Base-by-base conservation (phyloP, 768 basidiomycete genomes). In the Auricularia auricula-judae region DNA sequence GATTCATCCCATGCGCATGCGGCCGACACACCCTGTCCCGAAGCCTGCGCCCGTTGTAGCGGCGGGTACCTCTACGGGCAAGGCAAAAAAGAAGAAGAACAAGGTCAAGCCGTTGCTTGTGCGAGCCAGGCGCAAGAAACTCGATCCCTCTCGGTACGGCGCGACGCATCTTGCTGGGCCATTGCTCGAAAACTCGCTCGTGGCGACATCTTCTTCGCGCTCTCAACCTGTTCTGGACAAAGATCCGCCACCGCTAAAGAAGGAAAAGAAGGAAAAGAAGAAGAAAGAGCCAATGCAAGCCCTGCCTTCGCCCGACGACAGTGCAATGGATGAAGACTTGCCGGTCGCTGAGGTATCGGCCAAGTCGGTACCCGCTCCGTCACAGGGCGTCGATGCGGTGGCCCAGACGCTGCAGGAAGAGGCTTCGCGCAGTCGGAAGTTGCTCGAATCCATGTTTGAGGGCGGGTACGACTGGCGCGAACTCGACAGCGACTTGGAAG, bases 101-200 rank as follows among this genome's bases (percentile, higher is more conserved):
- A 84, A 79, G 44, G 65, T 67, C 68, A 72, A 54, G 81, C 81
- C 64, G 78, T 78, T n/a, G 0, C 83, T 81, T 43, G 72, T 73
- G 8, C 79, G 90, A 18, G 85, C 89, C 1, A 77, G 87, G 65
- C 75, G 82, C 65, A 78, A 79, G 65, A 84, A 79, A 56, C 91
- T 93, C 68, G 90, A 93, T 69, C 85, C 89, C 68, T 81, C 83
- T 16, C 80, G 80, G 61, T 92, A 84, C 79, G 87, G 84, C 29
- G 86, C 88, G 53, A 78, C 79, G 18, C 85, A 90, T 72, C 69
- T 91, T 68, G 88, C 83, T 65, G 91, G 89, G 3, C 74, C 82
- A 29, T 87, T 89, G 73, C 70, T 91, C 69, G 86, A 84, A 42
- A 69, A 73, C 65, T 64, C 74, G 21, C 21, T 43, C 14, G 53